Evolutionary conservation across 2,329 filamentous ascomycete species (phyloP).

Genomic region (Aureobasidium sp.): DNA sequence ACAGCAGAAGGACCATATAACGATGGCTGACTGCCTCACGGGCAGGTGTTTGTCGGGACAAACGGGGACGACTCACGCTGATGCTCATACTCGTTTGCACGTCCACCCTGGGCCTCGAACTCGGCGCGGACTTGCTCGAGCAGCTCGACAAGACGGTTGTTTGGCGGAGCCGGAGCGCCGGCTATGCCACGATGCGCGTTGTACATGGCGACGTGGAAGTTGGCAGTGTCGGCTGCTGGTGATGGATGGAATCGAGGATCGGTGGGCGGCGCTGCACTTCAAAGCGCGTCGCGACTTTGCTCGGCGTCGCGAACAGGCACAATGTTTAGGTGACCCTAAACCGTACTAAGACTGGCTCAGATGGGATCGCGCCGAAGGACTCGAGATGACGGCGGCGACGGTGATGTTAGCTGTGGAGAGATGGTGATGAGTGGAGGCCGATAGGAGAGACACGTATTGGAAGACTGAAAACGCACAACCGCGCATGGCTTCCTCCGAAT

Average conservation of each 20-base stretch:
- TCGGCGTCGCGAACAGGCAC: constrained; percentile 2
- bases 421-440: background rate
- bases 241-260: background rate
- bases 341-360: background rate
- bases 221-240: background rate
- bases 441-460: background rate
- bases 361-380: background rate
- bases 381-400: background rate
- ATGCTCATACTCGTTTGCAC: constrained; percentile 82
- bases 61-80: constrained; percentile 62
- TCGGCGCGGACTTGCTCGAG: constrained; percentile 85
- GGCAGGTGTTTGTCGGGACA: background rate
- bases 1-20: background rate
- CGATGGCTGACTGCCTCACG: background rate
- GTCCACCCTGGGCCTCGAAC: constrained; percentile 69
- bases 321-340: background rate
- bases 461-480: constrained; percentile 1
- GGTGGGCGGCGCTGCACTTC: background rate
- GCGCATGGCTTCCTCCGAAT: background rate
- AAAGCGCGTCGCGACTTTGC: constrained; percentile 6
- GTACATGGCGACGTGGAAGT: constrained; percentile 58
- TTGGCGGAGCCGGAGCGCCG: constrained; percentile 49
- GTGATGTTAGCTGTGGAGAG: background rate
- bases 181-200: constrained; percentile 78
- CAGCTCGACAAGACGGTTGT: constrained; percentile 76